Percentiles rank a stretch among this genome's conserved stretches.
phyloP scores from a whole-genome alignment of 2,329 filamentous ascomycete species.

The Cadophora gregata region DNA sequence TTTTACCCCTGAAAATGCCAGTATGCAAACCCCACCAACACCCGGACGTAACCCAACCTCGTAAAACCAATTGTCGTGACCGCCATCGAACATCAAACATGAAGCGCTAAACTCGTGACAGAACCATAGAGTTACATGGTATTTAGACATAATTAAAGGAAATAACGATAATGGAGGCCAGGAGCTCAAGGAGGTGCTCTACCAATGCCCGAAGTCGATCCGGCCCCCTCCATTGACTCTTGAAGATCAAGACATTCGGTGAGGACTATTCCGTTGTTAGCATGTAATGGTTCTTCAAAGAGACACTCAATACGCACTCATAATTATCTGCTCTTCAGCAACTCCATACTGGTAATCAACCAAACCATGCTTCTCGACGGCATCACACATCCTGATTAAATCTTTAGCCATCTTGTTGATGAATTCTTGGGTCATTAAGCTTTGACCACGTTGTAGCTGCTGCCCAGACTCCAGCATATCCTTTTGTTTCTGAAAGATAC shows the following conservation, averaged over 20 bases:
- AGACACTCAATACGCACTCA: slow-evolving; percentile 61
- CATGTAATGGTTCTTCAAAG: not conserved
- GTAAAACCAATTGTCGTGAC: slow-evolving; percentile 17
- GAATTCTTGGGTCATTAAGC: slow-evolving; percentile 69
- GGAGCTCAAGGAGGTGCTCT: slow-evolving; percentile 39
- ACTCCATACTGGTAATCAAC: slow-evolving; percentile 98
- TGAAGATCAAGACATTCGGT: slow-evolving; percentile 59
- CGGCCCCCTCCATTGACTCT: slow-evolving; percentile 46
- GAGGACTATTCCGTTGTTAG: slow-evolving; percentile 50
- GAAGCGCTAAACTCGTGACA: slow-evolving; percentile 25
- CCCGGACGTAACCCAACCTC: slow-evolving; percentile 18
- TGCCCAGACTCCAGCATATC: slow-evolving; percentile 62
- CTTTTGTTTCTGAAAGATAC: slow-evolving; percentile 82
- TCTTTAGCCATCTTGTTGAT: slow-evolving; percentile 84
- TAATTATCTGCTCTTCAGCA: slow-evolving; percentile 90
- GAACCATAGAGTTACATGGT: slow-evolving; percentile 19
- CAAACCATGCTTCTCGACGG: slow-evolving; percentile 87
- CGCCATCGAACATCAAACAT: slow-evolving; percentile 17
- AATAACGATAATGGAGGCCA: not conserved
- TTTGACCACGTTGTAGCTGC: slow-evolving; percentile 52
- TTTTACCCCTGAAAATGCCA: slow-evolving; percentile 24
- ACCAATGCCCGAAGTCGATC: slow-evolving; percentile 28
- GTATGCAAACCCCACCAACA: slow-evolving; percentile 21
- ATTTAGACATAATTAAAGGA: slow-evolving; percentile 21
- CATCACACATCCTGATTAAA: slow-evolving; percentile 81